Conservation (phyloP, 768 basidiomycete species). For the Naganishia vishniacii region DNA sequence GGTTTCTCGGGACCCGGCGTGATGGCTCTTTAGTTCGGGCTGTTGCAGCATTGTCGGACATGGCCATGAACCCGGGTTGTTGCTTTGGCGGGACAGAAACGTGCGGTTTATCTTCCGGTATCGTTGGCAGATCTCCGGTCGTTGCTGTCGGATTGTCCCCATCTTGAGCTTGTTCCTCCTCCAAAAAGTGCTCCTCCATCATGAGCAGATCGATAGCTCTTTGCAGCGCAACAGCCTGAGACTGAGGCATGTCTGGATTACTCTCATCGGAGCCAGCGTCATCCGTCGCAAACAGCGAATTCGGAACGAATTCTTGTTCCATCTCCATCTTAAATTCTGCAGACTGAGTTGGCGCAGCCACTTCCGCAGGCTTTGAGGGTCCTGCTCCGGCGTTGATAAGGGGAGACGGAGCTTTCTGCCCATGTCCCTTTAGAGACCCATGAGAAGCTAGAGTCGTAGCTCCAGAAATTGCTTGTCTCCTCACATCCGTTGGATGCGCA, state of each 20-base stretch:
- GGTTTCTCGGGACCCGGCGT: background rate
- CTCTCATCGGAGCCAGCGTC: background rate
- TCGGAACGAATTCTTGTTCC: background rate
- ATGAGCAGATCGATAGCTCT: slow-evolving; percentile 9
- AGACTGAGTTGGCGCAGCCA: background rate
- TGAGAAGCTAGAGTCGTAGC: background rate
- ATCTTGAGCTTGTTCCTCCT: background rate
- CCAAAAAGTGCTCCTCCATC: slow-evolving; percentile 11
- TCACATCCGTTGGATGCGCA: background rate
- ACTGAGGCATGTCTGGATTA: background rate
- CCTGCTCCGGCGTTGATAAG: background rate
- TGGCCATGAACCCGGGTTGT: background rate
- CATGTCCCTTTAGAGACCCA: background rate
- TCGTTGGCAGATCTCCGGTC: background rate
- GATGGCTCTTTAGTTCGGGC: background rate
- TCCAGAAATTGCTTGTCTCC: background rate
- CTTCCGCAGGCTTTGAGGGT: background rate
- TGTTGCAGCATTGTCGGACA: background rate
- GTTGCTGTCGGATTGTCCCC: background rate
- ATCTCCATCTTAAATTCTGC: no score
- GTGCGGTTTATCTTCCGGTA: background rate
- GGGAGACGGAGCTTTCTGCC: background rate
- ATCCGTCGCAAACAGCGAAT: background rate
- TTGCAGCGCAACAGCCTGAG: background rate
- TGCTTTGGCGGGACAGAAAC: background rate